phyloP scores from a whole-genome alignment of 176 grass and related monocot species.

The Olyra latifolia region DNA sequence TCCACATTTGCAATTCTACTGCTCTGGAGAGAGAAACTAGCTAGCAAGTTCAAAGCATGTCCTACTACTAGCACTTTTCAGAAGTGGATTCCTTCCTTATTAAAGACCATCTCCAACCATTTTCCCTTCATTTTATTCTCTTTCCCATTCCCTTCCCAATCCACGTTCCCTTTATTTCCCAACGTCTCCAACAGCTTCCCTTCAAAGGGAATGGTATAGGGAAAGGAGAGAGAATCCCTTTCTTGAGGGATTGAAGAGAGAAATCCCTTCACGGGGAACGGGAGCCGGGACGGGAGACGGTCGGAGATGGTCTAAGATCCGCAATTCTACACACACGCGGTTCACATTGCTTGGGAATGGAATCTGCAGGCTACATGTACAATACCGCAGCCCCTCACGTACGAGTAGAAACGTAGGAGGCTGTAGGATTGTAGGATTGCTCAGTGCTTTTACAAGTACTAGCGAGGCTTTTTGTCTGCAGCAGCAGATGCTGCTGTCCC shows the following conservation, averaged over 20 bases:
- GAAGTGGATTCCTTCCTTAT: constrained; percentile 8
- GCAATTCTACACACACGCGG: background rate
- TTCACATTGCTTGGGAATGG: constrained; percentile 33
- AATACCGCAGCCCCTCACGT: background rate
- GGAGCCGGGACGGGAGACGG: too few relatives aligned
- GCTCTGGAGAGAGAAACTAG: background rate
- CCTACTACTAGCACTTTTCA: background rate
- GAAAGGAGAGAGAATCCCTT: too few relatives aligned
- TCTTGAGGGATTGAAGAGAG: too few relatives aligned
- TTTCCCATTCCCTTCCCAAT: too few relatives aligned
- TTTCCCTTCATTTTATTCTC: too few relatives aligned
- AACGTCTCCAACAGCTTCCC: too few relatives aligned
- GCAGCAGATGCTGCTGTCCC: constrained; percentile 18
- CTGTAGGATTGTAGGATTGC: constrained; percentile 4
- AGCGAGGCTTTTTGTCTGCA: constrained; percentile 46
- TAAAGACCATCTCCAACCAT: too few relatives aligned
- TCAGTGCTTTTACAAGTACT: constrained; percentile 27
- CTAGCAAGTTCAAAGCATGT: background rate
- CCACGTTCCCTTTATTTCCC: too few relatives aligned
- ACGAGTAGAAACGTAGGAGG: background rate
- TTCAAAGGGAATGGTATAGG: too few relatives aligned
- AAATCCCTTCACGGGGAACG: too few relatives aligned
- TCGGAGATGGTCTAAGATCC: too few relatives aligned
- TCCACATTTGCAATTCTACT: background rate
- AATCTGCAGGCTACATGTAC: constrained; percentile 18